These are phyloP conservation scores for Diddensiella transvaalensis DNA, from an alignment of 805 yeast genomes.

Conservation along the genomic window DNA sequence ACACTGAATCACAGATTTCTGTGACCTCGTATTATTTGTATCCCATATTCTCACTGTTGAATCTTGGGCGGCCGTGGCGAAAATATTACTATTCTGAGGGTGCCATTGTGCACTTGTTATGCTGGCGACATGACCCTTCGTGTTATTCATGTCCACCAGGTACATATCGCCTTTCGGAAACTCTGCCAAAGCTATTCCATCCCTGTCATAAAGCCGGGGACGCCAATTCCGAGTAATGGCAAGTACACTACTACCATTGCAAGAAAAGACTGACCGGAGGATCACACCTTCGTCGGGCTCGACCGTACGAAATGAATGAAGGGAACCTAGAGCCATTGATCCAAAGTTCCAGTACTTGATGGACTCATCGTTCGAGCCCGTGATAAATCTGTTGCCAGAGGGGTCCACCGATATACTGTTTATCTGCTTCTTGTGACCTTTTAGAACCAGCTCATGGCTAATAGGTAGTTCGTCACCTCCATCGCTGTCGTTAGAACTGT, in stretches of 20 bases:
- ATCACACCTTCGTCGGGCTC: slow-evolving; percentile 29
- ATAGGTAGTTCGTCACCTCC: slow-evolving; percentile 36
- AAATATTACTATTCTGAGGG: slow-evolving; percentile 19
- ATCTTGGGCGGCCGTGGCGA: slow-evolving; percentile 32
- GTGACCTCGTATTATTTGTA: slow-evolving; percentile 20
- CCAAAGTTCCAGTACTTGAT: slow-evolving; percentile 35
- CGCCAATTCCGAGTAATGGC: slow-evolving; percentile 24
- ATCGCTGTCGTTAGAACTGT: slow-evolving; percentile 28
- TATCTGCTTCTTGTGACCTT: slow-evolving; percentile 24
- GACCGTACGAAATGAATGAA: slow-evolving; percentile 25
- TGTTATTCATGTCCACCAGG: slow-evolving; percentile 34
- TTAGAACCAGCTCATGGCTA: slow-evolving; percentile 32
- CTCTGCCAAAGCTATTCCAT: slow-evolving; percentile 25
- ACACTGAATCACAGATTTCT: slow-evolving; percentile 30
- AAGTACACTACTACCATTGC: slow-evolving; percentile 24
- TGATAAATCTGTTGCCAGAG: slow-evolving; percentile 29
- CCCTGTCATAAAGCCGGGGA: slow-evolving; percentile 27
- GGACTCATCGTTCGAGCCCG: slow-evolving; percentile 29
- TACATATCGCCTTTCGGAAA: slow-evolving; percentile 36
- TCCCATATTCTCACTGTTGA: slow-evolving; percentile 38
- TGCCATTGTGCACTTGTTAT: slow-evolving; percentile 32
- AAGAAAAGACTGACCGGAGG: slow-evolving; percentile 21
- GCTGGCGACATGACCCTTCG: slow-evolving; percentile 36
- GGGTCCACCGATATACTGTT: slow-evolving; percentile 27
- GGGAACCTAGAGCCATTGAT: slow-evolving; percentile 29